Percentiles rank a stretch among this genome's conserved stretches.
Evolutionary conservation across 2,329 filamentous ascomycete species (phyloP).

Genomic region (Didymella sp.): DNA sequence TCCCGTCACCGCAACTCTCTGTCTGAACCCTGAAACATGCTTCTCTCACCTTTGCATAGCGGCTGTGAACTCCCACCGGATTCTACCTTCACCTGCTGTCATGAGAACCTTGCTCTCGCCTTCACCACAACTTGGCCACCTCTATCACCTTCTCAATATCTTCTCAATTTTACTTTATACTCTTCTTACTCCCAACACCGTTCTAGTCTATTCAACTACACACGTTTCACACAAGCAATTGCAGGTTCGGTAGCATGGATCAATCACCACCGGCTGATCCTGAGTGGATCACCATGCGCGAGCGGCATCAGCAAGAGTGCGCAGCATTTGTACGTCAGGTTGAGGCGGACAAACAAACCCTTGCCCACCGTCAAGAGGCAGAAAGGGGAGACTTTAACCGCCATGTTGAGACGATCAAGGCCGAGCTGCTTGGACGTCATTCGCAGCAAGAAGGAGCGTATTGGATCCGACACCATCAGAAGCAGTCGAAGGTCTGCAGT

Average conservation of each 20-base stretch:
- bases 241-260: neutral
- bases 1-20: neutral
- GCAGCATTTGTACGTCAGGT: neutral
- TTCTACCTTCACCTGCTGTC: slow-evolving; percentile 5
- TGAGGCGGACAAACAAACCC: neutral
- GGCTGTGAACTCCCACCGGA: neutral
- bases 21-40: neutral
- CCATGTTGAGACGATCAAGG: neutral
- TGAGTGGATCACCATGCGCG: slow-evolving; percentile 2
- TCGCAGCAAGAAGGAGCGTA: slow-evolving; percentile 1
- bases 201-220: too few relatives aligned
- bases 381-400: neutral
- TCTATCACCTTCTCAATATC: neutral
- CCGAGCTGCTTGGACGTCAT: slow-evolving; percentile 1
- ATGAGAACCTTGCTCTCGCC: neutral
- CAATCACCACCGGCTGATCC: neutral
- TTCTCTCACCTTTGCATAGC: slow-evolving; percentile 1
- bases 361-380: neutral
- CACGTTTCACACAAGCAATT: neutral
- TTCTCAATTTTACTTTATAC: neutral
- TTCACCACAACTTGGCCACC: slow-evolving; percentile 9
- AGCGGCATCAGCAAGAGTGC: slow-evolving; percentile 1
- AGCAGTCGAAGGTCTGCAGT: neutral
- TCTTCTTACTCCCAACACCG: neutral
- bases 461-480: neutral